A percentile compares a stretch with the other conserved stretches of the same genome.
Conservation (phyloP, 164 flowering plant genomes). For the Berberis vulgaris region DNA sequence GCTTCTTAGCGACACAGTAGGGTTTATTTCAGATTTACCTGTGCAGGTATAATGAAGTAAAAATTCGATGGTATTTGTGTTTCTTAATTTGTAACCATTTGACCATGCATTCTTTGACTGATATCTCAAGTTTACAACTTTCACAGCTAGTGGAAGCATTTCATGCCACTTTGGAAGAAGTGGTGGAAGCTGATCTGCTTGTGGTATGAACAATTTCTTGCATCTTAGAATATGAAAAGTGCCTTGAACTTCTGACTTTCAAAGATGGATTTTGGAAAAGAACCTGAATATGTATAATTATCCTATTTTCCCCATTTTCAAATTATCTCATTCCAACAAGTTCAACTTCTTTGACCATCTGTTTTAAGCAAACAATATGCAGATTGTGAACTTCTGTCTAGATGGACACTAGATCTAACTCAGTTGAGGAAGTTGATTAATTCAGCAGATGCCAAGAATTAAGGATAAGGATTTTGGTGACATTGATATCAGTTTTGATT, state of each 20-base stretch:
- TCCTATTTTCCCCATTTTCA: too few relatives aligned
- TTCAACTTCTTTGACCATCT: too few relatives aligned
- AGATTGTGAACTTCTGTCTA: too few relatives aligned
- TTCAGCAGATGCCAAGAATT: too few relatives aligned
- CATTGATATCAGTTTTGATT: too few relatives aligned
- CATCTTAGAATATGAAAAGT: background rate
- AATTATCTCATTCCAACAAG: too few relatives aligned
- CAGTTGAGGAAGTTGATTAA: too few relatives aligned
- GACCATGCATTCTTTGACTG: conserved; percentile 1
- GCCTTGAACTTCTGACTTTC: background rate
- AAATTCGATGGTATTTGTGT: background rate
- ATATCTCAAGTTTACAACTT: conserved; percentile 7
- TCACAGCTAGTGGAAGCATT: conserved; percentile 90
- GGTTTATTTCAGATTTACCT: conserved; percentile 95
- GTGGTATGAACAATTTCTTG: conserved; percentile 48
- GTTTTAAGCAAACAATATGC: too few relatives aligned
- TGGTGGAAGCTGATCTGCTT: conserved; percentile 90
- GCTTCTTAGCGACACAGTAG: conserved; percentile 93
- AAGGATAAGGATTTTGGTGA: too few relatives aligned
- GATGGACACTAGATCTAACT: too few relatives aligned
- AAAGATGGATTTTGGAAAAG: too few relatives aligned
- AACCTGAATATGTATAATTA: too few relatives aligned
- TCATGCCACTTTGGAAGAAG: conserved; percentile 97
- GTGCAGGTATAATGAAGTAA: conserved; percentile 54
- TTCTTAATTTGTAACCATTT: background rate